Base-by-base conservation (phyloP, 148 eudicot genomes). In the Fagopyrum homotropicum region DNA sequence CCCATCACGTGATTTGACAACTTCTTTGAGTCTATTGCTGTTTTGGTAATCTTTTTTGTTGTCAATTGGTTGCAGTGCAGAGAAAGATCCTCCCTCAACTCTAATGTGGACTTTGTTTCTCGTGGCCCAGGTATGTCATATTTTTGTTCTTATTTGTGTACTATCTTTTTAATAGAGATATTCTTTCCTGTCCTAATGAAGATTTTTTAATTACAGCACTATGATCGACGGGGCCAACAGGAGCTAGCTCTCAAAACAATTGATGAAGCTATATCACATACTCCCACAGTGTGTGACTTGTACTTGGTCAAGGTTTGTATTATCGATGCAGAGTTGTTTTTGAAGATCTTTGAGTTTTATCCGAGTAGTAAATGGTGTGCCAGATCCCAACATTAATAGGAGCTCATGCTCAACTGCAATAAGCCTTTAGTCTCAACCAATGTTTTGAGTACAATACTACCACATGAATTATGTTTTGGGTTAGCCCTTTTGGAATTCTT, bases 261-360 rank as follows among this genome's bases (percentile, higher is more conserved):
- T 72, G 92, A 92, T 19, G 99, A 96, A 81, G 98, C 99, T 66
- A 88, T 96, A 61, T 80, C 83, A 63, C 99, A 96, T 77, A 92
- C 99, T 51, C 99, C 99, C 49, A 96, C 98, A 45, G 99, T 89
- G 54, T 92, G 90, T 81, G 99, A 96, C 85, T 82, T 92, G 51
- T 96, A 96, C 86, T 85, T 93, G 3, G 92, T 86, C 73, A 96
- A 96, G 99, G 99, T 96, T 77, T 81, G 81, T 80, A 78, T 70
- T 45, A 73, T 47, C 51, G 6, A 9, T 22, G 5, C 55, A 10
- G n/a, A 57, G 51, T 15, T 60, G 52, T 30, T 22, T 40, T 12
- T 9, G 2, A 15, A 63, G 8, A 16, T 40, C 43, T 66, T 6
- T 1, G 47, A 5, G 71, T 43, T 40, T 4, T 64, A 35, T 11